Conservation (phyloP, 78 protist species). For the Planoprotostelium fungivorum region DNA sequence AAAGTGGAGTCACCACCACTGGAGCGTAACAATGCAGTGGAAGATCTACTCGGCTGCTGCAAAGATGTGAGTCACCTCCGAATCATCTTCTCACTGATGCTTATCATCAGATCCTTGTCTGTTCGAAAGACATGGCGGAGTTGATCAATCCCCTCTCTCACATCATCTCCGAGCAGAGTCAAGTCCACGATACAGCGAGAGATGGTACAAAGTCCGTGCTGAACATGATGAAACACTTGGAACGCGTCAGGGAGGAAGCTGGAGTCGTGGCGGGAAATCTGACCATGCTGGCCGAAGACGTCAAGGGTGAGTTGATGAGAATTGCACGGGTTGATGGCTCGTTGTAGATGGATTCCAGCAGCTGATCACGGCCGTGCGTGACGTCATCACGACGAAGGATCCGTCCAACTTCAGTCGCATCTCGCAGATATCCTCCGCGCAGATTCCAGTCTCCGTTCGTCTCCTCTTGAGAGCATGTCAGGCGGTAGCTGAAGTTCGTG, state of each 20-base stretch:
- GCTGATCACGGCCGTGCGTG: not conserved
- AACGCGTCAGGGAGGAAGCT: not conserved
- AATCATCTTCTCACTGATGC: too few relatives aligned
- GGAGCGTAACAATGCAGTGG: too few relatives aligned
- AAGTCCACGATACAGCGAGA: not conserved
- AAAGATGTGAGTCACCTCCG: too few relatives aligned
- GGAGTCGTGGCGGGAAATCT: not conserved
- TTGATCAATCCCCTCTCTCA: too few relatives aligned
- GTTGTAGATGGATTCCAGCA: not conserved
- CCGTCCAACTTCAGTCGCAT: not conserved
- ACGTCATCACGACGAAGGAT: not conserved
- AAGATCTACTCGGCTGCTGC: too few relatives aligned
- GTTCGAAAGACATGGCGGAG: too few relatives aligned
- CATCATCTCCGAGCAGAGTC: too few relatives aligned
- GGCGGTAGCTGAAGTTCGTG: not conserved
- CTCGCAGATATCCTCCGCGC: not conserved
- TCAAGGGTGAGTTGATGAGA: not conserved
- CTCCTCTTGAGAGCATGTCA: not conserved
- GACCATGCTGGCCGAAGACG: not conserved
- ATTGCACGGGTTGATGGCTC: not conserved
- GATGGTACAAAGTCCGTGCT: not conserved
- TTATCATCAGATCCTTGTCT: too few relatives aligned
- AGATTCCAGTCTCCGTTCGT: not conserved
- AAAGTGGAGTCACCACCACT: too few relatives aligned
- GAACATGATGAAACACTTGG: not conserved